Evolutionary conservation across 345 rosid species (phyloP), one percentile per base, ranked within the genome.

Genomic region (Firmiana major): DNA sequence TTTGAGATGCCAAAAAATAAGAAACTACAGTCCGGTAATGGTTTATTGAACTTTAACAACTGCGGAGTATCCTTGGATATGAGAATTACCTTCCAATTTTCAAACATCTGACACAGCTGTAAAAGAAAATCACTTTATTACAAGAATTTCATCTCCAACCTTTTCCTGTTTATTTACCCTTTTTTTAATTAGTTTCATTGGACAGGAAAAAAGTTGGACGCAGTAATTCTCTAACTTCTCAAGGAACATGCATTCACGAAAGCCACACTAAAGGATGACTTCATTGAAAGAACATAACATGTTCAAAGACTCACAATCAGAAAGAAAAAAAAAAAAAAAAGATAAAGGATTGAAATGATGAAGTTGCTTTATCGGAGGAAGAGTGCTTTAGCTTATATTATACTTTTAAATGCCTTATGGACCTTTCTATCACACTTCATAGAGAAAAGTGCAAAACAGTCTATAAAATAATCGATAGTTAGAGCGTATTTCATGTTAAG

Each of bases 361-460:
- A 71, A 49, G 62, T 46, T 69, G 57, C 73, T 26, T 69, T 46
- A 69, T 68, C 46, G 57, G 9, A 31, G 67, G 40, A 15, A 19
- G 53, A 43, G 54, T 22, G 72, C 55, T 67, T 67, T 67, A n/a
- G n/a, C n/a, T n/a, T n/a, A 43, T 54, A 67, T 22, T 67, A 49
- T 66, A 6, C 21, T 66, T 43, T 42, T 21, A 46, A 66, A 42
- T 46, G 24, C 13, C 53, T 66, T 66, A 42, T 66, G 26, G 31
- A 42, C 19, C 71, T 66, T 57, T 22, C 51, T 43, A 11, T 43
- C 54, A 22, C 72, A 67, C 31, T 22, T 21, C 26, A 65, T 40
- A 19, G 49, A 65, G 7, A 21, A 46, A 9, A 46, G 51, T 46
- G 51, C 4, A 46, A 46, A 46, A 4, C 16, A 11, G 9, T 46